Conservation (phyloP, 2,329 filamentous ascomycete species). For the Beauveria australis region DNA sequence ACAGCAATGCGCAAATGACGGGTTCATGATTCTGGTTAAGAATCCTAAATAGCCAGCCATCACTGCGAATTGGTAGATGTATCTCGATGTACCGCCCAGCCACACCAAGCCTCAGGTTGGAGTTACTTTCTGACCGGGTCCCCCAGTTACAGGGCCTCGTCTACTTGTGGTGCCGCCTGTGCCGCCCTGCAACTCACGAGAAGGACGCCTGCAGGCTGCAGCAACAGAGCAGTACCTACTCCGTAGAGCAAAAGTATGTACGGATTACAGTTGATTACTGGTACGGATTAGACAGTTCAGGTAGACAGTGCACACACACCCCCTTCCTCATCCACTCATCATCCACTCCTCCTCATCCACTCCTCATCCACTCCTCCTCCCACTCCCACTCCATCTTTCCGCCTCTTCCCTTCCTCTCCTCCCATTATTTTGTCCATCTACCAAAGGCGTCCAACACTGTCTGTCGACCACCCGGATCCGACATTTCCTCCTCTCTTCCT, state of each 20-base stretch:
- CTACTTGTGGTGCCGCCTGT: background rate
- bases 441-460: background rate
- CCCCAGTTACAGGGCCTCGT: background rate
- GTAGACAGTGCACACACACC: constrained; percentile 10
- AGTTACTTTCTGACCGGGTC: no score
- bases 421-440: background rate
- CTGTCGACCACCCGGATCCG: background rate
- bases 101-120: background rate
- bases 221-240: no score
- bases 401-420: background rate
- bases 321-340: constrained; percentile 16
- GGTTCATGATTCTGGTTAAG: no score
- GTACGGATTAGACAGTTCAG: no score
- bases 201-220: background rate
- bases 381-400: constrained; percentile 17
- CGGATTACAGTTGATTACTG: background rate
- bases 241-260: no score
- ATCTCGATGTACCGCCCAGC: background rate
- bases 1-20: no score
- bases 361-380: constrained; percentile 12
- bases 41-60: no score
- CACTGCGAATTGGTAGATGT: background rate
- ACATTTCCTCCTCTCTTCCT: background rate
- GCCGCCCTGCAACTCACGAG: background rate
- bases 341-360: constrained; percentile 16